Evolutionary conservation across 2,329 filamentous ascomycete genomes (phyloP).

Genomic region (Microsporum audouinii): DNA sequence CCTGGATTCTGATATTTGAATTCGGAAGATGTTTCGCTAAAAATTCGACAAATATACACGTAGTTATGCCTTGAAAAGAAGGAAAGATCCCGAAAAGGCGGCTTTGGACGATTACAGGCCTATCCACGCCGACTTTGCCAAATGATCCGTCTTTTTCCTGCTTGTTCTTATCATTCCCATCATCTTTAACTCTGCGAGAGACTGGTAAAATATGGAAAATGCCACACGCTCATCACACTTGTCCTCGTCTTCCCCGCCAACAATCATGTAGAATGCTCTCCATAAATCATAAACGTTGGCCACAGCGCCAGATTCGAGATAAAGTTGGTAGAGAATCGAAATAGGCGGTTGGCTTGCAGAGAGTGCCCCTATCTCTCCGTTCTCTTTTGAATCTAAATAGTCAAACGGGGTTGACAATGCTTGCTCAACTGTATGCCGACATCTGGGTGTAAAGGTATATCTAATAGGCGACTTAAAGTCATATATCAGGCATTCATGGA

Average conservation of each 20-base stretch:
- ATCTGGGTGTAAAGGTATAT: slow-evolving; percentile 47
- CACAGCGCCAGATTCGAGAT: slow-evolving; percentile 50
- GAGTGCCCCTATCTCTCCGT: slow-evolving; percentile 24
- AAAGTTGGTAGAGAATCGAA: slow-evolving; percentile 50
- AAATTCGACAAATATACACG: no score
- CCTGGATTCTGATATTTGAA: not conserved
- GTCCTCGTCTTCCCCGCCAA: slow-evolving; percentile 26
- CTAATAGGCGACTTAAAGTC: slow-evolving; percentile 47
- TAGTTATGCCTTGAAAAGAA: no score
- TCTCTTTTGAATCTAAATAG: slow-evolving; percentile 45
- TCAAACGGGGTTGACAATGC: slow-evolving; percentile 49
- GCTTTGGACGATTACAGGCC: slow-evolving; percentile 35
- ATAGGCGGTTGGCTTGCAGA: slow-evolving; percentile 46
- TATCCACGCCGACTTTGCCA: slow-evolving; percentile 72
- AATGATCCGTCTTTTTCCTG: slow-evolving; percentile 83
- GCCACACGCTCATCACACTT: slow-evolving; percentile 25
- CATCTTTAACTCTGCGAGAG: slow-evolving; percentile 69
- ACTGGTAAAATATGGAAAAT: slow-evolving; percentile 72
- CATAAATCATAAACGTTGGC: slow-evolving; percentile 53
- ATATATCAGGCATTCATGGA: slow-evolving; percentile 49
- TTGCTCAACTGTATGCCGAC: slow-evolving; percentile 48
- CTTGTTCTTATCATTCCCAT: slow-evolving; percentile 82
- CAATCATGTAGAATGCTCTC: slow-evolving; percentile 48
- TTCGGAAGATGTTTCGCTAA: no score
- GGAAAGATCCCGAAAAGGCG: not conserved